Base-by-base conservation (phyloP, 75 land plant genomes). In the Picea sitchensis region DNA sequence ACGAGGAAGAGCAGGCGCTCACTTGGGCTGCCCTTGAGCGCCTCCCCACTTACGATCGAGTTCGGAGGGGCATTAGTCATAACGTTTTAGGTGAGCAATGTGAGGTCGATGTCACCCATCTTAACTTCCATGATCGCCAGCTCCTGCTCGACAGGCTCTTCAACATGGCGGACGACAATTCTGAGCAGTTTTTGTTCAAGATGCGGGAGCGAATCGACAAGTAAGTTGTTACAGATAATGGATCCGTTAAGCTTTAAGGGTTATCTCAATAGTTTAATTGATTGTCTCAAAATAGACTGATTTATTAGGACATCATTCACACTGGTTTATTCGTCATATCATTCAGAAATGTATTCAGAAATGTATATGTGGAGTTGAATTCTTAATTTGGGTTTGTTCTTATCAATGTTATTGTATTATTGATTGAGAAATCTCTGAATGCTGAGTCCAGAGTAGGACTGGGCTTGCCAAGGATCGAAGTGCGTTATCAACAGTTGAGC, bases 21-120 rank as follows among this genome's bases (percentile, higher is more conserved):
- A 36, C 76, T 63, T 91, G 94, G 96, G 96, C 94, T 26, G 95
- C 96, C 18, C 75, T 94, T 57, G 88, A 92, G 88, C 76, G 94
- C 76, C 79, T 89, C 36, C 96, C 96, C 32, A 92, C 92, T 31
- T 90, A 83, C 76, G 67, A 58, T 31, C 79, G 95, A 5, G 84
- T 83, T 23, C 86, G 94, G 34, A 83, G 82, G 2, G 91, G 88
- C 0, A 78, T 92, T 61, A 82, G 90, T 59, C 78, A 26, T 63
- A n/a, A 77, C 12, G 51, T 69, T 2, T 77, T 65, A 3, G 91
- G 93, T 2, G 90, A 86, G 20, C 30, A 18, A 13, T 76, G 47
- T 51, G 88, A 88, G 82, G 77, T 92, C 18, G 84, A 90, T 58
- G 82, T 92, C 5, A 38, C 80, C 15, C 47, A 62, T 59, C 74